Evolutionary conservation across 768 basidiomycete genomes (phyloP).

Genomic region (Rhodocollybia butyracea): DNA sequence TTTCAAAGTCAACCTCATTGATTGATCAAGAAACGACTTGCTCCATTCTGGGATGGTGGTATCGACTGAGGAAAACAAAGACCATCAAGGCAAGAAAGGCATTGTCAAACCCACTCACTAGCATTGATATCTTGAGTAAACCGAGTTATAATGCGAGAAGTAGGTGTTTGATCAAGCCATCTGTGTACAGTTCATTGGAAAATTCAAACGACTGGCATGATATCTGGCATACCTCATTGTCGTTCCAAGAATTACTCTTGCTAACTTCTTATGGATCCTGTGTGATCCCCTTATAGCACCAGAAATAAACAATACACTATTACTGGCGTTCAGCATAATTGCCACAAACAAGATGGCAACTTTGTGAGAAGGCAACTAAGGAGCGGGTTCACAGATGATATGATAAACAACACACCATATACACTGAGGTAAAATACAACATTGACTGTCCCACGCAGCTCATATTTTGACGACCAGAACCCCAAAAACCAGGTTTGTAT

Average conservation of each 20-base stretch:
- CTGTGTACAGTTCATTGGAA: constrained; percentile 28
- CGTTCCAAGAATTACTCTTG: constrained; percentile 53
- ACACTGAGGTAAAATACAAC: constrained; percentile 11
- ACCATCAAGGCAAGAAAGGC: background rate
- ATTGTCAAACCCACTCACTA: constrained; percentile 16
- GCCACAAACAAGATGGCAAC: constrained; percentile 11
- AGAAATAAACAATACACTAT: constrained; percentile 24
- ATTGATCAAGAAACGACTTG: constrained; percentile 7
- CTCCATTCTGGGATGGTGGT: constrained; percentile 8
- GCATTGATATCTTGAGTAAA: constrained; percentile 45
- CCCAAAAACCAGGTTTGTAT: constrained; percentile 19
- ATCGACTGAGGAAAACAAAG: constrained; percentile 11
- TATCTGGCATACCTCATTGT: constrained; percentile 46
- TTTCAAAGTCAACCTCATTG: constrained; percentile 17
- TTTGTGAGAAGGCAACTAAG: background rate
- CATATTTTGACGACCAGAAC: constrained; percentile 16
- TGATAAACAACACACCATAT: constrained; percentile 1
- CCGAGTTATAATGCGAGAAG: constrained; percentile 45
- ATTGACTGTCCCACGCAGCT: constrained; percentile 17
- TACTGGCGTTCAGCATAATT: constrained; percentile 28
- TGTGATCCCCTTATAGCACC: constrained; percentile 38
- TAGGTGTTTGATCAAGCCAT: constrained; percentile 49
- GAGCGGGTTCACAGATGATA: constrained; percentile 8
- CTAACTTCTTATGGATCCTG: constrained; percentile 37
- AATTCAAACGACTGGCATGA: constrained; percentile 39